phyloP scores from a whole-genome alignment of 169 alveolate genomes.

The Babesia ovis region DNA sequence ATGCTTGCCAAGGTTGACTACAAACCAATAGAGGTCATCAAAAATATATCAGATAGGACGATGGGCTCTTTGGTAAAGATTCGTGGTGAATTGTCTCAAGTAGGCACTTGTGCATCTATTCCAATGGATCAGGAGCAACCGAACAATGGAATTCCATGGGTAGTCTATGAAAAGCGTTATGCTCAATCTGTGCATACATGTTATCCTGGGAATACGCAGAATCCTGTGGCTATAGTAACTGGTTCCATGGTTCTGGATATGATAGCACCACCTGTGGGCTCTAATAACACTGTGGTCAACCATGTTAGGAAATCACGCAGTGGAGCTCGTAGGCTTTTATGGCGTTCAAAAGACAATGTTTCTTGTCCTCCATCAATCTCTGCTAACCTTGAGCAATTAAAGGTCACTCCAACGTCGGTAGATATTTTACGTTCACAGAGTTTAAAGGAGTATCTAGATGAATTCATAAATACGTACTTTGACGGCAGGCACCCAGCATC shows the following conservation, averaged over 20 bases:
- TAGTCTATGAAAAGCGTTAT: not conserved
- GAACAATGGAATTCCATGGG: slow-evolving; percentile 5
- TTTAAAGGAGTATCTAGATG: slow-evolving; percentile 26
- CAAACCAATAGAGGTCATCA: slow-evolving; percentile 29
- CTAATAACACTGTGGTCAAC: not conserved
- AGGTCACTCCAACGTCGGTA: slow-evolving; percentile 40
- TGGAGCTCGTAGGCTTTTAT: slow-evolving; percentile 13
- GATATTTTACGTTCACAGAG: slow-evolving; percentile 35
- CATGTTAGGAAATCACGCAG: not conserved
- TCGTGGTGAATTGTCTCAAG: not conserved
- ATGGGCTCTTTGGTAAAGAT: not conserved
- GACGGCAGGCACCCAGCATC: slow-evolving; percentile 60
- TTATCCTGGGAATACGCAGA: not conserved
- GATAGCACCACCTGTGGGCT: not conserved
- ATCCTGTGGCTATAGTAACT: not conserved
- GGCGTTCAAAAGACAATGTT: not conserved
- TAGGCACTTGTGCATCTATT: not conserved
- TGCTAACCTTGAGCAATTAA: slow-evolving; percentile 13
- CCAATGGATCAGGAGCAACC: not conserved
- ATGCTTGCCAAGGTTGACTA: slow-evolving; percentile 53
- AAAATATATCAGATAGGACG: slow-evolving; percentile 9
- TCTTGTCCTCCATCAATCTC: not conserved
- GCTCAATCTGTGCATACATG: not conserved
- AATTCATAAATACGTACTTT: slow-evolving; percentile 26
- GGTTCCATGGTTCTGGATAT: slow-evolving; percentile 18